phyloP scores from a whole-genome alignment of 495 filamentous ascomycete species.

The Neurospora tetraspora region DNA sequence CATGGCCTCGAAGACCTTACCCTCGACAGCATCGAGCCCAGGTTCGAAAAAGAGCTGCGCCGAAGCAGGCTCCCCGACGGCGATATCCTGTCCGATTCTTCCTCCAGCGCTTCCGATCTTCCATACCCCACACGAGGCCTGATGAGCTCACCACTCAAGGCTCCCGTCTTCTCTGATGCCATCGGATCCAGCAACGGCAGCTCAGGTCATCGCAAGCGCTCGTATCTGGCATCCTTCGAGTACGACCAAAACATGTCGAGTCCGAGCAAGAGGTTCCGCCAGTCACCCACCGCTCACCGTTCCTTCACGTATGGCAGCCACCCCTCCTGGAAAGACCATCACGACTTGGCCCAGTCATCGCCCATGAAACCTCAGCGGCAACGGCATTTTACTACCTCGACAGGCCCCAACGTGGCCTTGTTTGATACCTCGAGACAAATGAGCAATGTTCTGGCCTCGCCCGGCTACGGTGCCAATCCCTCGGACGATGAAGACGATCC shows the following conservation, averaged over 20 bases:
- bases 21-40: constrained; percentile 63
- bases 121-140: constrained; percentile 42
- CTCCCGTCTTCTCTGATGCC: constrained; percentile 60
- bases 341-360: constrained; percentile 72
- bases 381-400: constrained; percentile 50
- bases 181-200: constrained; percentile 47
- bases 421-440: constrained; percentile 48
- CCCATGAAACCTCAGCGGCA: constrained; percentile 60
- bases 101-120: constrained; percentile 58
- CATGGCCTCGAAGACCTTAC: constrained; percentile 77
- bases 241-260: constrained; percentile 33
- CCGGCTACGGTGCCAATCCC: constrained; percentile 44
- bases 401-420: constrained; percentile 57
- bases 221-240: constrained; percentile 39
- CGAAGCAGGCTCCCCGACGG: constrained; percentile 53
- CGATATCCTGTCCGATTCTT: constrained; percentile 67
- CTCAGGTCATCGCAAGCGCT: constrained; percentile 46
- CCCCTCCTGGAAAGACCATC: constrained; percentile 59
- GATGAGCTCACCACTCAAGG: constrained; percentile 56
- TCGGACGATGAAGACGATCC: constrained; percentile 78
- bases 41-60: constrained; percentile 61
- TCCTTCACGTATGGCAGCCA: constrained; percentile 43
- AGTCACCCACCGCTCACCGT: constrained; percentile 52
- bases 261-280: constrained; percentile 56
- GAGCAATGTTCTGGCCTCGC: constrained; percentile 54